phyloP scores from a whole-genome alignment of 495 filamentous ascomycete species.

The Immersiella caudata region DNA sequence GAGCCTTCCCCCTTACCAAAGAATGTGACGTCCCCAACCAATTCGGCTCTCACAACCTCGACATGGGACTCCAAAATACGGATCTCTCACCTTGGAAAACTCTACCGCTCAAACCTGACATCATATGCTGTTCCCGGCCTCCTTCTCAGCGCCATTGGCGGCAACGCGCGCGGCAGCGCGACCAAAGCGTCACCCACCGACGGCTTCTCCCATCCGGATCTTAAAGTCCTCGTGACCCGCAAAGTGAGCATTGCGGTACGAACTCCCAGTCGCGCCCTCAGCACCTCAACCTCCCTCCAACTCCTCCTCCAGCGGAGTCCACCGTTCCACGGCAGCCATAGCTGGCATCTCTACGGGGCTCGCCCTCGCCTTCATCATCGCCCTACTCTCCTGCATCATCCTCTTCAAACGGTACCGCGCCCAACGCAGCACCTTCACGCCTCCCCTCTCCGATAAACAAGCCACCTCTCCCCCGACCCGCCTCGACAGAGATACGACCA shows the following conservation, averaged over 20 bases:
- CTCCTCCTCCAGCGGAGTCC: background rate
- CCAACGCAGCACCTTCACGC: background rate
- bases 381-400: slow-evolving; percentile 15
- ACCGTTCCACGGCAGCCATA: slow-evolving; percentile 34
- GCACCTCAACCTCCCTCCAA: slow-evolving; percentile 5
- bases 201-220: slow-evolving; percentile 36
- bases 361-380: slow-evolving; percentile 15
- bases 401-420: slow-evolving; percentile 14
- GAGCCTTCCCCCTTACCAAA: slow-evolving; percentile 60
- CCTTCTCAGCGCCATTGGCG: slow-evolving; percentile 65
- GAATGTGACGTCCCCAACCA: slow-evolving; percentile 67
- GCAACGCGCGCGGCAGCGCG: slow-evolving; percentile 62
- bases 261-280: slow-evolving; percentile 29
- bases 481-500: background rate
- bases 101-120: slow-evolving; percentile 37
- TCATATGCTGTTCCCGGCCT: slow-evolving; percentile 62
- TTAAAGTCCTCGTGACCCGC: slow-evolving; percentile 34
- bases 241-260: slow-evolving; percentile 32
- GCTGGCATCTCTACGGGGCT: slow-evolving; percentile 34
- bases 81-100: slow-evolving; percentile 35
- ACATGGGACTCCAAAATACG: slow-evolving; percentile 49
- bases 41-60: slow-evolving; percentile 63
- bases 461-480: too few species aligned
- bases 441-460: background rate
- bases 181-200: slow-evolving; percentile 63